phyloP scores from a whole-genome alignment of 805 yeast species.

The Teunomyces funiuensis region DNA sequence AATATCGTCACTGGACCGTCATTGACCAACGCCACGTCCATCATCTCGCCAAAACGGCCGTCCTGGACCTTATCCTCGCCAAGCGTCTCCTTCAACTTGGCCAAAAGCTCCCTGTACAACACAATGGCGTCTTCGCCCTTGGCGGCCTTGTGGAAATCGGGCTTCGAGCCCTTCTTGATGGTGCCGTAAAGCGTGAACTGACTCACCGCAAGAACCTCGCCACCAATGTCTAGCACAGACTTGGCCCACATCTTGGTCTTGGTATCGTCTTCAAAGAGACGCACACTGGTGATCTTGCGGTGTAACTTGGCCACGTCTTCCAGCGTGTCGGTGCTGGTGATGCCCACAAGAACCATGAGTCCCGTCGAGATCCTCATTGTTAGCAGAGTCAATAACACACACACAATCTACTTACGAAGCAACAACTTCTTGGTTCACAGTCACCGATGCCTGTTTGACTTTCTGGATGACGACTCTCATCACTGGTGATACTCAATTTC shows the following conservation, averaged over 20 bases:
- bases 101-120: conserved; percentile 55
- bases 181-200: conserved; percentile 90
- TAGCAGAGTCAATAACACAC: not conserved
- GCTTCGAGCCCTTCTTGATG: conserved; percentile 88
- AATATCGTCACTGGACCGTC: conserved; percentile 93
- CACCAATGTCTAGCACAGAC: conserved; percentile 52
- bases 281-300: conserved; percentile 60
- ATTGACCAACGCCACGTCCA: conserved; percentile 85
- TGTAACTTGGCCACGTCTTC: conserved; percentile 73
- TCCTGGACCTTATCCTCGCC: conserved; percentile 72
- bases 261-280: conserved; percentile 68
- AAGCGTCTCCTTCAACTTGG: conserved; percentile 46
- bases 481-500: not conserved
- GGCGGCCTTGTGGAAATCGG: conserved; percentile 91
- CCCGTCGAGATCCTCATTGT: conserved; percentile 59
- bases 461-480: conserved; percentile 89
- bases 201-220: conserved; percentile 81
- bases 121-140: conserved; percentile 61
- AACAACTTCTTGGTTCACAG: conserved; percentile 68
- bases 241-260: conserved; percentile 72
- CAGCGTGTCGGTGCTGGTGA: conserved; percentile 70
- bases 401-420: conserved; percentile 47
- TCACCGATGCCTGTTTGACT: conserved; percentile 85
- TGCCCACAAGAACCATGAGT: conserved; percentile 78
- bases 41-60: conserved; percentile 95